Evolutionary conservation across 352 stramenopile species (phyloP), one percentile per base, ranked within the genome.

Genomic region (Phytophthora sansomeana): DNA sequence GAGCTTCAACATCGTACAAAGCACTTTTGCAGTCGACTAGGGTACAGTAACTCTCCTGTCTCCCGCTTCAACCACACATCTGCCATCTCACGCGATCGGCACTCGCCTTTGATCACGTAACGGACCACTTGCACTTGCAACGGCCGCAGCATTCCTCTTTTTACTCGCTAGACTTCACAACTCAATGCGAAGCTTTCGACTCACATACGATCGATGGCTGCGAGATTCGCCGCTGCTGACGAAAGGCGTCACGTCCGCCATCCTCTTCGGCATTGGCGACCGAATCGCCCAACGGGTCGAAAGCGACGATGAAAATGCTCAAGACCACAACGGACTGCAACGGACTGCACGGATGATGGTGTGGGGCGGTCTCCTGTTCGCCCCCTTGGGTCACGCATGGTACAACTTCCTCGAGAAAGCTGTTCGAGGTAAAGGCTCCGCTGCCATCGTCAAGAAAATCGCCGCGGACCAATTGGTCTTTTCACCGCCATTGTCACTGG

Each of bases 311-410:
- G 47, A 6, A 26, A 55, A 69, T 29, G 4, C 4, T 4, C 41
- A 58, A n/a, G 64, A 73, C 41, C 43, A 46, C 14, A 43, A 59
- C 42, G 69, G 67, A 32, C 46, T 74, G n/a, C 52, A 62, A 3
- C 63, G 77, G 9, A 87, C 77, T n/a, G 48, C 54, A 10, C 74
- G 80, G 54, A 81, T 95, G 82, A 88, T 96, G 59, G 73, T 96
- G 41, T 98, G 96, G 72, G 92, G 92, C 28, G 85, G 96, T 1
- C 50, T 96, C 35, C 49, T 96, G 21, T 93, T 97, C 67, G 90
- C 90, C 21, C 93, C 92, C 8, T 59, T 80, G 47, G 93, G 92
- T 60, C 91, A 98, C 72, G 90, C 80, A 35, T 98, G 97, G 72
- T 98, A 97, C 71, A 85, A 92, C 32, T 64, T 91, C 10, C 70